These are phyloP conservation scores for Microcos paniculata DNA, from an alignment of 345 rosid genomes.

Conservation along the genomic window DNA sequence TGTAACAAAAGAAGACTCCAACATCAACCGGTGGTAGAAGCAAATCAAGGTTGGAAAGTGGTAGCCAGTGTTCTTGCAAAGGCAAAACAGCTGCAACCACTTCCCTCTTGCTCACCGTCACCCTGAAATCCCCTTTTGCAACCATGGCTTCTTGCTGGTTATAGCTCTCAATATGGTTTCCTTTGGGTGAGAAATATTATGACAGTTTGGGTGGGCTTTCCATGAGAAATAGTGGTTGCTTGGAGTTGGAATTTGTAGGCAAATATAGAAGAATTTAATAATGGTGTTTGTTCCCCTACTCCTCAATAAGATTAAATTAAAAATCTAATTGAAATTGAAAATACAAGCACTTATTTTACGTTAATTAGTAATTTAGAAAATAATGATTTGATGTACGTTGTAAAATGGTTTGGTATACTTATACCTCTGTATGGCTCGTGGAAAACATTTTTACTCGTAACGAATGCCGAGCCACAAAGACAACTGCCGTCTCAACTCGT, in stretches of 20 bases:
- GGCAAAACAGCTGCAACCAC: constrained; percentile 69
- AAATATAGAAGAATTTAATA: background rate
- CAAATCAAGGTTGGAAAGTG: constrained; percentile 84
- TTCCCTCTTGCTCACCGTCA: constrained; percentile 44
- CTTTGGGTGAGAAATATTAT: background rate
- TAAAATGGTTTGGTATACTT: too few species aligned
- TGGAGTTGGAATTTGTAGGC: background rate
- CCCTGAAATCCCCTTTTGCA: constrained; percentile 26
- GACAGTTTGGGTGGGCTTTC: background rate
- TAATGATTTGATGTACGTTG: too few species aligned
- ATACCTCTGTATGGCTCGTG: too few species aligned
- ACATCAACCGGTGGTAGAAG: constrained; percentile 70
- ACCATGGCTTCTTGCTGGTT: background rate
- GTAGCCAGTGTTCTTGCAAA: constrained; percentile 75
- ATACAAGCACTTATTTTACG: too few species aligned
- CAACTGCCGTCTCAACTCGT: too few species aligned
- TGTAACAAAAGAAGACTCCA: constrained; percentile 68
- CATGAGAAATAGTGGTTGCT: too few species aligned
- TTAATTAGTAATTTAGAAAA: too few species aligned
- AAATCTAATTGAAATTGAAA: too few species aligned
- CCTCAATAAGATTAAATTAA: too few species aligned
- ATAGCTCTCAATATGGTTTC: background rate
- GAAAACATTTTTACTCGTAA: too few species aligned
- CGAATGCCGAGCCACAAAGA: too few species aligned
- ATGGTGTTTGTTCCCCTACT: too few species aligned